phyloP scores from a whole-genome alignment of 2,329 filamentous ascomycete genomes.

The Mycosphaerella arachidis region DNA sequence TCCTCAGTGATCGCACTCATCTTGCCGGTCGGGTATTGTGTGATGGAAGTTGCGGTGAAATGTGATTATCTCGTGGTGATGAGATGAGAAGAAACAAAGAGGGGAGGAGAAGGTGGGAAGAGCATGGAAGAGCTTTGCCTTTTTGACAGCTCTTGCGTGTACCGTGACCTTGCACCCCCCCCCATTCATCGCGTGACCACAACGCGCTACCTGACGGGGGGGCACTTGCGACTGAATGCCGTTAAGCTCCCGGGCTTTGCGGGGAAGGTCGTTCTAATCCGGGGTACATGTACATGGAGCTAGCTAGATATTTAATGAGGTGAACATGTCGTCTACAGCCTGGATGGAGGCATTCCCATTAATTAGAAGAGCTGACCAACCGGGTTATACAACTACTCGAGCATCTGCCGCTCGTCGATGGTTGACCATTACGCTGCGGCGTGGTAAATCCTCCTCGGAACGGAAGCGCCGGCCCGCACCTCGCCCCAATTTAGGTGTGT shows the following conservation, averaged over 20 bases:
- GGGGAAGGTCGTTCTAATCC: background rate
- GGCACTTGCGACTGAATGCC: background rate
- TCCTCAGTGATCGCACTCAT: slow-evolving; percentile 48
- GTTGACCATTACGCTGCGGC: background rate
- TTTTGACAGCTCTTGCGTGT: background rate
- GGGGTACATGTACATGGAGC: background rate
- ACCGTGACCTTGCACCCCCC: background rate
- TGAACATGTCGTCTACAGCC: background rate
- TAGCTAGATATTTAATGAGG: too few species aligned
- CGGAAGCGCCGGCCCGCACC: too few species aligned
- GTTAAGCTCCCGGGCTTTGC: background rate
- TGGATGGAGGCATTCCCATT: background rate
- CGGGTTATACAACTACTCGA: too few species aligned
- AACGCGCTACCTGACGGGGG: background rate
- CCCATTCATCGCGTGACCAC: background rate
- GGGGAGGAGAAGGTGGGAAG: background rate
- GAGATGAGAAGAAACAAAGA: slow-evolving; percentile 5
- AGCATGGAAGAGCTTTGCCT: background rate
- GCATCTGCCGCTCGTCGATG: too few species aligned
- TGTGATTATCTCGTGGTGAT: background rate
- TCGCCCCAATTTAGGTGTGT: background rate
- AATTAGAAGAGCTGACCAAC: background rate
- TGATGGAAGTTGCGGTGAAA: slow-evolving; percentile 4
- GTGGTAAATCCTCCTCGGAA: background rate
- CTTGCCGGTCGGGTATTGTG: slow-evolving; percentile 33